Evolutionary conservation across 2,329 filamentous ascomycete genomes (phyloP).

Genomic region (Botrytis elliptica): DNA sequence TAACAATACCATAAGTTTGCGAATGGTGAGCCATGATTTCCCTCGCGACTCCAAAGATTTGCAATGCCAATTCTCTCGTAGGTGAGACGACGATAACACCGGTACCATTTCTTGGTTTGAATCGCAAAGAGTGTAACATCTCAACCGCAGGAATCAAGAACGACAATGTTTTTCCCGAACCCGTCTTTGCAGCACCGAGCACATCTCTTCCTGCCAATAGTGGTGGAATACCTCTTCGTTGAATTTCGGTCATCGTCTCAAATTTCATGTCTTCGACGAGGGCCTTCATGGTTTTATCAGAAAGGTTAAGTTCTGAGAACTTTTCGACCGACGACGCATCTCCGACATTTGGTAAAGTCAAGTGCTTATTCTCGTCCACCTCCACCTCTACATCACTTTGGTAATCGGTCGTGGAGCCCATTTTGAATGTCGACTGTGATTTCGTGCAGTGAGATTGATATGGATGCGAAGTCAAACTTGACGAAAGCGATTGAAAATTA

Average conservation of each 20-base stretch:
- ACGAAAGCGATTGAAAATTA: conserved; percentile 10
- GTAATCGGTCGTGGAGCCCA: conserved; percentile 40
- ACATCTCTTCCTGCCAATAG: conserved; percentile 88
- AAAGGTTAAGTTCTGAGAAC: conserved; percentile 68
- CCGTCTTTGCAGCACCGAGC: conserved; percentile 92
- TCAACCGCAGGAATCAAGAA: conserved; percentile 94
- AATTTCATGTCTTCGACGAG: conserved; percentile 86
- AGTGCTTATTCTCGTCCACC: conserved; percentile 28
- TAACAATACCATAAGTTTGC: conserved; percentile 94
- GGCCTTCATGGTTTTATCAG: conserved; percentile 83
- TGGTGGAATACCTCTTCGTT: conserved; percentile 82
- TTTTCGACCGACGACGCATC: conserved; percentile 25
- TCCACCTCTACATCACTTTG: conserved; percentile 35
- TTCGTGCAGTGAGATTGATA: background rate
- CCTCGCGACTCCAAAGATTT: conserved; percentile 92
- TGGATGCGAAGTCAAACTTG: background rate
- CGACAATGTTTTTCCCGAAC: conserved; percentile 90
- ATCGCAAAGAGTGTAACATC: conserved; percentile 84
- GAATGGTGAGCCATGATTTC: conserved; percentile 92
- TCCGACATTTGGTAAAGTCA: conserved; percentile 29
- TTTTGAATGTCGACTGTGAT: conserved; percentile 20
- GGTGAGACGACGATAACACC: conserved; percentile 92
- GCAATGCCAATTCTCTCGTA: conserved; percentile 88
- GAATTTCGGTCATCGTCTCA: conserved; percentile 93
- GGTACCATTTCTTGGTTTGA: conserved; percentile 92